Conservation (phyloP, 2,329 filamentous ascomycete genomes). For the Colletotrichum karsti region DNA sequence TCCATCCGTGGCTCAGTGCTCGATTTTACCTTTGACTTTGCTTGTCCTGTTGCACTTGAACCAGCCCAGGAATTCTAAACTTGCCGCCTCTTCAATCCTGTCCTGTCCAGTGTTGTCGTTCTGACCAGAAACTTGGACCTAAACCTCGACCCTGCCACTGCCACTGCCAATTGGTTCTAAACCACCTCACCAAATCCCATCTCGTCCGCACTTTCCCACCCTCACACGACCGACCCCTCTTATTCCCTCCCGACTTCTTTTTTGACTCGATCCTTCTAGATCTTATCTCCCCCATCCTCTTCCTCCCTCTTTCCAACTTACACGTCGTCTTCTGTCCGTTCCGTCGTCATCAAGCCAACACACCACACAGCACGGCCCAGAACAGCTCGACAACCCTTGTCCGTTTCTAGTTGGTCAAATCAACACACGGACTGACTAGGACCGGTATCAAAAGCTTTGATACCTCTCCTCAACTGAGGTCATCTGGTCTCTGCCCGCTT, state of each 20-base stretch:
- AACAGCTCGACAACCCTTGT: constrained; percentile 11
- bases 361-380: not conserved
- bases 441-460: constrained; percentile 28
- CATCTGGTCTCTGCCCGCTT: constrained; percentile 5
- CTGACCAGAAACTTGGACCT: not conserved
- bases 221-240: not conserved
- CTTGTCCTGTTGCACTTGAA: not conserved
- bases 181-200: not conserved
- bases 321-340: not conserved
- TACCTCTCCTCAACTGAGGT: constrained; percentile 20
- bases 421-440: constrained; percentile 26
- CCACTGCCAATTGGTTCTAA: not conserved
- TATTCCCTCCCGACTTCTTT: not conserved
- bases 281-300: not conserved
- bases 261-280: not conserved
- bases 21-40: constrained; percentile 7
- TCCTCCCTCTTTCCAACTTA: not conserved
- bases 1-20: not conserved
- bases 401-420: constrained; percentile 29
- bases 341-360: not conserved
- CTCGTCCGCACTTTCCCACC: not conserved
- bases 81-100: not conserved
- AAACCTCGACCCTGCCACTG: not conserved
- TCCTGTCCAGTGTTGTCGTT: not conserved
- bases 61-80: not conserved